Conservation (phyloP, 2,329 filamentous ascomycete genomes). For the Paramyrothecium sp. region DNA sequence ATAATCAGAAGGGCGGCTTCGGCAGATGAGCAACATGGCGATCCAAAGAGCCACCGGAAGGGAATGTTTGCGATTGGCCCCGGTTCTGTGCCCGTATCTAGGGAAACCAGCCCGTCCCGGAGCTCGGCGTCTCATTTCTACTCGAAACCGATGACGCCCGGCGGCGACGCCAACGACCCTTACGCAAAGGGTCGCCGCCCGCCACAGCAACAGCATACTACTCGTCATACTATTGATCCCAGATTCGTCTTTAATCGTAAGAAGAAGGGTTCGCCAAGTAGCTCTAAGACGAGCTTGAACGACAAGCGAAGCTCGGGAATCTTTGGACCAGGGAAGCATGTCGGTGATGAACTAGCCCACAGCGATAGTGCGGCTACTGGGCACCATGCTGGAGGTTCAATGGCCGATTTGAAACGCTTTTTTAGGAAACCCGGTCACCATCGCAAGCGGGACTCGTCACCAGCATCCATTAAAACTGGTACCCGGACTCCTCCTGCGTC, state of each 20-base stretch:
- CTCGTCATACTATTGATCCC: constrained; percentile 65
- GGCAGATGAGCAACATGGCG: constrained; percentile 31
- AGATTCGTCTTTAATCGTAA: constrained; percentile 81
- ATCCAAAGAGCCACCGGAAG: constrained; percentile 43
- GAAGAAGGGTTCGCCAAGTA: constrained; percentile 60
- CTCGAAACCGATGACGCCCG: constrained; percentile 74
- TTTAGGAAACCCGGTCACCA: constrained; percentile 79
- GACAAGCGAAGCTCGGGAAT: constrained; percentile 53
- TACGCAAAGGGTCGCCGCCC: constrained; percentile 81
- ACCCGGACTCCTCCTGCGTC: constrained; percentile 45
- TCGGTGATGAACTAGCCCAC: constrained; percentile 31
- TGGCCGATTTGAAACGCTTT: constrained; percentile 95
- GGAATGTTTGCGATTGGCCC: constrained; percentile 53
- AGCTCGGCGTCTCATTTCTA: constrained; percentile 61
- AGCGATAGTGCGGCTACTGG: constrained; percentile 22
- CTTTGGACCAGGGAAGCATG: constrained; percentile 29
- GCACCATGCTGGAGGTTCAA: constrained; percentile 57
- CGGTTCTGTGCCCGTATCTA: constrained; percentile 55
- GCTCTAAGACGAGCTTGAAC: constrained; percentile 50
- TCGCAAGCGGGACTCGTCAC: constrained; percentile 67
- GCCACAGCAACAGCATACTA: constrained; percentile 63
- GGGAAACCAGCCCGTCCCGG: constrained; percentile 65
- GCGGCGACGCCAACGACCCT: constrained; percentile 78
- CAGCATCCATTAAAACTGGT: constrained; percentile 52
- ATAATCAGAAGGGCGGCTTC: constrained; percentile 40